Conservation (phyloP, 2,329 filamentous ascomycete genomes). For the Cordyceps militaris region DNA sequence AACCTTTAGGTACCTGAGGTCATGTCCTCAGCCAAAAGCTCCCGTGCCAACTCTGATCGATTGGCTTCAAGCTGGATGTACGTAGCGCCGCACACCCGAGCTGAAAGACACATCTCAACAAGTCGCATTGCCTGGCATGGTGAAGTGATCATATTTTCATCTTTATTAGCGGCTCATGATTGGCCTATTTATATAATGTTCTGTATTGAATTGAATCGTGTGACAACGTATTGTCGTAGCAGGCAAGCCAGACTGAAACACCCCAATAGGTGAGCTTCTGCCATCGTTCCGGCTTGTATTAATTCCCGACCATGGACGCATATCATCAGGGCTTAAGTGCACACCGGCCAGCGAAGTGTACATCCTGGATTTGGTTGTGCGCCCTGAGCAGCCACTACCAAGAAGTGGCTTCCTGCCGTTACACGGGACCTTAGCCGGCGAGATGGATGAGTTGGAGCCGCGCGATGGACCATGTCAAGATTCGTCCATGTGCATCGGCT, state of each 20-base stretch:
- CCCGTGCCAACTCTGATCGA: not conserved
- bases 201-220: too few species aligned
- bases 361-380: not conserved
- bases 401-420: not conserved
- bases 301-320: too few species aligned
- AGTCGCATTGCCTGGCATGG: not conserved
- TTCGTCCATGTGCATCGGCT: conserved; percentile 9
- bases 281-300: too few species aligned
- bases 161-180: not conserved
- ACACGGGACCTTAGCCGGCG: not conserved
- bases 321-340: too few species aligned
- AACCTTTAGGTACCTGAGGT: too few species aligned
- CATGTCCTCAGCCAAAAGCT: too few species aligned
- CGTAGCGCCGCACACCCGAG: not conserved
- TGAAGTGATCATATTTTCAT: not conserved
- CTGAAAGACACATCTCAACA: not conserved
- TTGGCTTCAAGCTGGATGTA: not conserved
- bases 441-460: not conserved
- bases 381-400: not conserved
- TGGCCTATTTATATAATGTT: not conserved
- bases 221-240: too few species aligned
- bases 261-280: too few species aligned
- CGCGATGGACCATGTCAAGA: not conserved
- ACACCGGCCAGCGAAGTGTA: not conserved
- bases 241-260: too few species aligned